Percentiles rank a stretch among this genome's conserved stretches.
phyloP scores from a whole-genome alignment of 305 asterid genomes.

The Plantago coronopus region DNA sequence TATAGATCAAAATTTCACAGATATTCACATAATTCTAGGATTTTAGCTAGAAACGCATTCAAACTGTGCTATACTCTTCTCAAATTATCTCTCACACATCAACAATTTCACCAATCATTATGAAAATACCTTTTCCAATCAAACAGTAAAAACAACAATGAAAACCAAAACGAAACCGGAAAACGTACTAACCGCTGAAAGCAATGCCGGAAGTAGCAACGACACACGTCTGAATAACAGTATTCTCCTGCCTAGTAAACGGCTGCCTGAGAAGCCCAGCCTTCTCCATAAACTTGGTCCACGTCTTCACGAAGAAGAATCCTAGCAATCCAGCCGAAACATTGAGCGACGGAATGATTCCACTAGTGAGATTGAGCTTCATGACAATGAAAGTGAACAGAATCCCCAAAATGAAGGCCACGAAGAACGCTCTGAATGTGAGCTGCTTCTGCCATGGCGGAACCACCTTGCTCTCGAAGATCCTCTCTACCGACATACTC shows the following conservation, averaged over 20 bases:
- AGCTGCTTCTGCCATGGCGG: slow-evolving; percentile 87
- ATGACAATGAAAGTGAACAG: slow-evolving; percentile 87
- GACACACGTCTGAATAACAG: slow-evolving; percentile 95
- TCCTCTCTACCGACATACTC: slow-evolving; percentile 47
- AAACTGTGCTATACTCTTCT: too few species aligned
- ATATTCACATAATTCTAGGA: too few species aligned
- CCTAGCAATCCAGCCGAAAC: slow-evolving; percentile 98
- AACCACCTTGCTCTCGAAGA: slow-evolving; percentile 69
- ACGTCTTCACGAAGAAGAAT: slow-evolving; percentile 79
- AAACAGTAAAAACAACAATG: background rate
- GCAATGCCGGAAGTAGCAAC: slow-evolving; percentile 96
- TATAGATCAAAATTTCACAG: too few species aligned
- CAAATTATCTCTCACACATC: too few species aligned
- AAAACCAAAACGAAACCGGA: background rate
- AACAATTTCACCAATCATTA: too few species aligned
- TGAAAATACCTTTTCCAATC: background rate
- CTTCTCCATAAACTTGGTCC: slow-evolving; percentile 70
- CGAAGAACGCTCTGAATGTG: slow-evolving; percentile 71
- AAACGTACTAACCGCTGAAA: slow-evolving; percentile 56
- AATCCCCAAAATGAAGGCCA: slow-evolving; percentile 54
- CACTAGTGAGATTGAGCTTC: slow-evolving; percentile 88
- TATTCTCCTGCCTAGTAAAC: slow-evolving; percentile 83
- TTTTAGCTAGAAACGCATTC: too few species aligned
- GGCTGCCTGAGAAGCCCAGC: slow-evolving; percentile 79
- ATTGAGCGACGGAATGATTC: slow-evolving; percentile 86